Conservation (phyloP, 371 early-diverging fungal species). For the Mucor circinelloides region DNA sequence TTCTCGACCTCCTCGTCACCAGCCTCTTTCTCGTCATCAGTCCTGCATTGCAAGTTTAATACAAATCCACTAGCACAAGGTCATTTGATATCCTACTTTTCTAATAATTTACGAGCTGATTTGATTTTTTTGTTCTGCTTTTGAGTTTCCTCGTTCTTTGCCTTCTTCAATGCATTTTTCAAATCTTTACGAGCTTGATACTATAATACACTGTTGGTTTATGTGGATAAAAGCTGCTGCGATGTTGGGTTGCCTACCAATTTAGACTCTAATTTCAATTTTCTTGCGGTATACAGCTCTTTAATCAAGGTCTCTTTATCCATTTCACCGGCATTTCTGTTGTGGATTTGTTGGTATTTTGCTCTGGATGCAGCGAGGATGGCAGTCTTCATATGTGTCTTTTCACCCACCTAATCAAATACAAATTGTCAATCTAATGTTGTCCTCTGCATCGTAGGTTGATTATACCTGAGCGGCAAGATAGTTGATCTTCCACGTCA, state of each 20-base stretch:
- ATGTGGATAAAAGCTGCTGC: no score
- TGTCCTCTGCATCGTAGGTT: not conserved
- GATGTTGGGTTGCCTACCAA: slow-evolving; percentile 25
- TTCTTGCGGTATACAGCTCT: slow-evolving; percentile 24
- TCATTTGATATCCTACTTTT: slow-evolving; percentile 3
- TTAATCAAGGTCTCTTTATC: slow-evolving; percentile 10
- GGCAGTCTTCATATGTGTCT: slow-evolving; percentile 28
- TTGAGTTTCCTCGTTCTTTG: slow-evolving; percentile 34
- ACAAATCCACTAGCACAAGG: not conserved
- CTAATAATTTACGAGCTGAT: slow-evolving; percentile 21
- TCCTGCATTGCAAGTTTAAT: not conserved
- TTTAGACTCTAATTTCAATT: slow-evolving; percentile 37
- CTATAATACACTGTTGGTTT: slow-evolving; percentile 10
- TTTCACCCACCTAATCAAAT: slow-evolving; percentile 23
- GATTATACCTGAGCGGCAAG: slow-evolving; percentile 35
- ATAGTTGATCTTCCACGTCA: slow-evolving; percentile 38
- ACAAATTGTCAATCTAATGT: not conserved
- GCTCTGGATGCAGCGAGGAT: slow-evolving; percentile 28
- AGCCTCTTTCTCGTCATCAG: not conserved
- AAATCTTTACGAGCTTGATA: slow-evolving; percentile 44
- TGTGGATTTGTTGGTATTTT: slow-evolving; percentile 24
- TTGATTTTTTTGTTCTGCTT: slow-evolving; percentile 39
- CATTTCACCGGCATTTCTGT: not conserved
- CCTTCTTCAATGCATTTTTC: slow-evolving; percentile 35
- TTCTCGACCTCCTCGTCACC: slow-evolving; percentile 1